Base-by-base conservation (phyloP, 2,329 filamentous ascomycete species). In the Colletotrichum sp. region DNA sequence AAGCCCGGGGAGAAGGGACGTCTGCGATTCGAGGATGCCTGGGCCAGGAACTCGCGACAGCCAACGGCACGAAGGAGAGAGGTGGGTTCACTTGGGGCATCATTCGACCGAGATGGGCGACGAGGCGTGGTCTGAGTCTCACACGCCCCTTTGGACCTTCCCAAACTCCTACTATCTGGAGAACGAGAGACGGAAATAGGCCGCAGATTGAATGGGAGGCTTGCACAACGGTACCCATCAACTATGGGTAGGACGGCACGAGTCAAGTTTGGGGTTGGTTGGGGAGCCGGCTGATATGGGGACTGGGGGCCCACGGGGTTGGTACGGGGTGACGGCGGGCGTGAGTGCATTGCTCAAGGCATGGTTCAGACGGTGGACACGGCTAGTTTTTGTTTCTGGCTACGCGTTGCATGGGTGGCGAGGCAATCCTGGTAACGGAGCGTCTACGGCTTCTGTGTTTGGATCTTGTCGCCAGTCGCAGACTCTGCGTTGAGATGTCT, bases 61-160 rank as follows among this genome's bases (percentile, higher is more conserved):
- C 67, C 67, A 70, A 63, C 67, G 28, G 34, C 26, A 48, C 7
- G 24, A 61, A 34, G 30, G 30, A 26, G 9, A 34, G 28, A 30
- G 36, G 61, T 48, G 73, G 63, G 57, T 36, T 59, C 55, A 55
- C 32, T 68, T 72, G 73, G 69, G 69, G 26, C 64, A 68, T 73
- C 63, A 68, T 75, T 68, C 57, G 21, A 68, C 73, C 73, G 73
- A 73, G 21, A n/a, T 39, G 72, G 68, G 61, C 60, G 57, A 52
- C 34, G 60, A 57, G 57, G 70, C 43, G 69, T 64, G 64, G 30
- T 43, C 52, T 9, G 63, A 30, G 55, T 48, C 36, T 52, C 32
- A 21, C 55, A 18, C 60, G 34, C 55, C 69, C 61, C 55, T 24
- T 57, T 28, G 48, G 32, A 15, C 52, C 61, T 65, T 59, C 12